A percentile compares a stretch with the other conserved stretches of the same genome.
phyloP scores from a whole-genome alignment of 2,329 filamentous ascomycete genomes.

The Cladosporium austrohemisphaericum region DNA sequence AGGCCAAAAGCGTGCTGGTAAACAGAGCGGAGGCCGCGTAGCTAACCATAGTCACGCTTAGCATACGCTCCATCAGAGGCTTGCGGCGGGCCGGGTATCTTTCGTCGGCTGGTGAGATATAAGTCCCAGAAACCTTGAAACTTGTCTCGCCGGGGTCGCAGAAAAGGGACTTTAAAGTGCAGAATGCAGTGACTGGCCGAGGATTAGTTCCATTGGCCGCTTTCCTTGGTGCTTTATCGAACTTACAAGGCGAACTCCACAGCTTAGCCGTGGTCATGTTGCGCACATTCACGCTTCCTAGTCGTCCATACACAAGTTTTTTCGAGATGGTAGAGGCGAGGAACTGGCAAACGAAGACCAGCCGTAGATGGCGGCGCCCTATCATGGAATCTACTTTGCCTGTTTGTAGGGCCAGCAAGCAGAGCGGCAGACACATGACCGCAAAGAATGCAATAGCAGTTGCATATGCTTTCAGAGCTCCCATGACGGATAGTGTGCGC shows the following conservation, averaged over 20 bases:
- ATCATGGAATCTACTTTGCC: not conserved
- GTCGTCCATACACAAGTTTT: conserved; percentile 1
- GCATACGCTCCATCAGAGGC: not conserved
- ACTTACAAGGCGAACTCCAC: conserved; percentile 13
- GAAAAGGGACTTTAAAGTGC: conserved; percentile 1
- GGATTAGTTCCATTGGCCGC: not conserved
- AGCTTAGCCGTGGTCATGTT: conserved; percentile 13
- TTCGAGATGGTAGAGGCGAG: conserved; percentile 8
- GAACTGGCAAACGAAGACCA: not conserved
- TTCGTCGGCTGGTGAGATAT: conserved; percentile 15
- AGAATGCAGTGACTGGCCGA: conserved; percentile 10
- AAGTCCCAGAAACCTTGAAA: conserved; percentile 16
- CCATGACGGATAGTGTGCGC: not conserved
- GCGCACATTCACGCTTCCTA: conserved; percentile 5
- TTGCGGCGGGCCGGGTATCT: not conserved
- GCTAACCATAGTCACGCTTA: not conserved
- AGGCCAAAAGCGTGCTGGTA: not conserved
- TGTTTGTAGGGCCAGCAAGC: not conserved
- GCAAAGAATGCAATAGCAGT: not conserved
- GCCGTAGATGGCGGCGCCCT: not conserved
- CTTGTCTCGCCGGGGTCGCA: not conserved
- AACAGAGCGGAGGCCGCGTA: not conserved
- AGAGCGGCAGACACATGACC: not conserved
- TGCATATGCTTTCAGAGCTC: not conserved
- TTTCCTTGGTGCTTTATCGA: too few species aligned